Conservation (phyloP, 805 yeast species). For the Dipodascopsis tothii region DNA sequence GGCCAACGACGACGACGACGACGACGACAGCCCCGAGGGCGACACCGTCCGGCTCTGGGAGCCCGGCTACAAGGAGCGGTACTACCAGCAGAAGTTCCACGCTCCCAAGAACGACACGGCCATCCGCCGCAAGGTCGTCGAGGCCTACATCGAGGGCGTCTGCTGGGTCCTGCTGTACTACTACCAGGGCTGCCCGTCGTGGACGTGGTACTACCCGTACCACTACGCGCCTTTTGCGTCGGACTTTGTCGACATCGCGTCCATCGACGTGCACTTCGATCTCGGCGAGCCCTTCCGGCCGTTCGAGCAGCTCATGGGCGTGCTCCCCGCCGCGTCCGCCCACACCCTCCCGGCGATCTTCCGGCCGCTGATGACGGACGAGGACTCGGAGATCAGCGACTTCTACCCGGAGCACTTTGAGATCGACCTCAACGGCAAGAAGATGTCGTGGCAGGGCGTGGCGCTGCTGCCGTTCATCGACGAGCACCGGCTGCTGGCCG, state of each 20-base stretch:
- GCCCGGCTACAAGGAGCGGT: slow-evolving; percentile 78
- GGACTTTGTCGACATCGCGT: slow-evolving; percentile 56
- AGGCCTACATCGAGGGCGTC: slow-evolving; percentile 82
- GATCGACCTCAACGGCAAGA: slow-evolving; percentile 92
- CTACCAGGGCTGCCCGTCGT: slow-evolving; percentile 95
- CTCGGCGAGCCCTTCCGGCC: slow-evolving; percentile 79
- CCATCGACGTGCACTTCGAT: slow-evolving; percentile 46
- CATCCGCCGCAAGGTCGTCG: slow-evolving; percentile 53
- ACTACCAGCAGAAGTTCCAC: slow-evolving; percentile 69
- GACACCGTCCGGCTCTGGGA: slow-evolving; percentile 67
- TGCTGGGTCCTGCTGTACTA: slow-evolving; percentile 94
- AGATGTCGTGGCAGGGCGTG: slow-evolving; percentile 92
- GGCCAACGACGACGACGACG: slow-evolving; percentile 35
- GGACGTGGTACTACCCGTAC: slow-evolving; percentile 97
- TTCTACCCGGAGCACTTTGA: slow-evolving; percentile 84
- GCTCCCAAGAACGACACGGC: slow-evolving; percentile 45
- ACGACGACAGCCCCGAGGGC: slow-evolving; percentile 28
- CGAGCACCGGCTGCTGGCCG: slow-evolving; percentile 59
- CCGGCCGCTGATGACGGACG: slow-evolving; percentile 70
- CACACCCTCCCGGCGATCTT: slow-evolving; percentile 77
- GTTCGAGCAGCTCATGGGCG: slow-evolving; percentile 90
- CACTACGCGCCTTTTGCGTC: slow-evolving; percentile 97
- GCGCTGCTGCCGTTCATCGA: slow-evolving; percentile 87
- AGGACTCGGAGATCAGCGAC: slow-evolving; percentile 76
- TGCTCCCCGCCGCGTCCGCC: slow-evolving; percentile 86